Conservation (phyloP, 495 filamentous ascomycete species). For the Pyrenula aspistea region DNA sequence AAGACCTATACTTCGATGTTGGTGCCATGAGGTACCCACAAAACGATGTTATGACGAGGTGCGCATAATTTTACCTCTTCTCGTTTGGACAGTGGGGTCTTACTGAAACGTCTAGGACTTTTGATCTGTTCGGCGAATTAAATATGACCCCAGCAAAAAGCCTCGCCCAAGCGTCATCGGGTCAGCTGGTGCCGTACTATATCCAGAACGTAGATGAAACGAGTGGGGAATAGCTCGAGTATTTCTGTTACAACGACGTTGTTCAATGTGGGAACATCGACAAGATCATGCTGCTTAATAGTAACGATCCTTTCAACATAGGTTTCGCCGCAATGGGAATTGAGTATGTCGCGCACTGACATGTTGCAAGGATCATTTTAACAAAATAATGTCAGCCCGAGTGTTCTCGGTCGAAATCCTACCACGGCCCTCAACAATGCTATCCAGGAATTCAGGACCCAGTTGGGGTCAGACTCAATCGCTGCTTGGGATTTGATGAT, state of each 20-base stretch:
- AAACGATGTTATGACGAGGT: neutral
- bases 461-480: neutral
- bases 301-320: neutral
- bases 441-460: neutral
- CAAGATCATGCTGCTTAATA: neutral
- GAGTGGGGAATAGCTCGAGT: neutral
- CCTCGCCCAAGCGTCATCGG: neutral
- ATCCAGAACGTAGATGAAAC: neutral
- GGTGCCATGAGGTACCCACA: conserved; percentile 30
- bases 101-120: neutral
- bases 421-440: neutral
- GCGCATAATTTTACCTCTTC: neutral
- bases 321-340: neutral
- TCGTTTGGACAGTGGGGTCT: neutral
- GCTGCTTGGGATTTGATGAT: neutral
- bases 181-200: neutral
- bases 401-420: neutral
- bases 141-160: neutral
- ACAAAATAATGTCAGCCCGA: neutral
- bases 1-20: conserved; percentile 26
- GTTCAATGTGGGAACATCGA: neutral
- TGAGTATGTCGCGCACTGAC: neutral
- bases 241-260: neutral
- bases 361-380: neutral
- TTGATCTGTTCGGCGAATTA: neutral